Evolutionary conservation across 1,284 basidiomycete genomes (phyloP), one percentile per base, ranked within the genome.

Genomic region (Ceratobasidium sp.): DNA sequence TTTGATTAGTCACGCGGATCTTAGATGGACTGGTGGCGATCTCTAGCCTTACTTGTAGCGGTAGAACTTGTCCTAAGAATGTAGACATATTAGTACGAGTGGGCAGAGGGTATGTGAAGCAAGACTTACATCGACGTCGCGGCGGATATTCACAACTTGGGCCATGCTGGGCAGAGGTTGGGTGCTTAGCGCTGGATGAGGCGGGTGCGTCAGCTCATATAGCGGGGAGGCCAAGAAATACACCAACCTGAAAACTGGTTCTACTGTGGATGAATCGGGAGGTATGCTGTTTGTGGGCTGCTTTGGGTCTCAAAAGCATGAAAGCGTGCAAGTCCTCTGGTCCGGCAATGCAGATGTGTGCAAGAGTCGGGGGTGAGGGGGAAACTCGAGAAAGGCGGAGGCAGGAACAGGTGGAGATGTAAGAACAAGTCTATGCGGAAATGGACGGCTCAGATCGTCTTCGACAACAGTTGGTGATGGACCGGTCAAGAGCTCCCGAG

Each of bases 121-220:
- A 46, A 14, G 50, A 73, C 76, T 76, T 59, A 77, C 88, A 83
- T 98, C 95, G 85, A 98, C 96, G 86, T 98, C 96, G 80, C 97
- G 95, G 85, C 97, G 94, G 83, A 99, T 95, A 87, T 99, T 99
- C 76, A 99, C 94, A 80, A 93, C 83, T 86, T 88, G 81, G 85
- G 94, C 91, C 95, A 97, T 97, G 80, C 82, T 96, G 90, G 86
- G 85, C 83, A 81, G 44, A 49, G 57, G 74, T 61, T 50, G 44
- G 32, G 50, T 64, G 46, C 64, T 63, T 52, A 66, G 70, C 61
- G 70, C 71, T 71, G 43, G 13, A 21, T 26, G 32, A 11, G 11
- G 30, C 2, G 16, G 1, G 21, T n/a, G 6, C 52, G 30, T 66
- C 32, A 66, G 49, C 63, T 8, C 16, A 30, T 46, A 4, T 50